Conservation (phyloP, 768 basidiomycete genomes). For the Goffeauzyma gilvescens region DNA sequence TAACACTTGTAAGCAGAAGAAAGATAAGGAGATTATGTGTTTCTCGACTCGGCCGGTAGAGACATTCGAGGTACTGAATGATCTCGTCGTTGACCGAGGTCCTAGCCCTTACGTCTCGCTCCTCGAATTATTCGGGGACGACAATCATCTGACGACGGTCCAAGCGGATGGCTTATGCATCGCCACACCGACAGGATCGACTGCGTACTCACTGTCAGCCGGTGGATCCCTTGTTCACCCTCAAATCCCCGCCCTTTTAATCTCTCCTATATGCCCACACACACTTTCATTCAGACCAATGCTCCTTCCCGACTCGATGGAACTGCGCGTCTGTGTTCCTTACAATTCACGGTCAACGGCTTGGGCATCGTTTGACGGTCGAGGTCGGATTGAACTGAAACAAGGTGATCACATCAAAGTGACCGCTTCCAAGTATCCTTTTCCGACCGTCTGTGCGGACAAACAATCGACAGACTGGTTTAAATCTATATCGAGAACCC, state of each 20-base stretch:
- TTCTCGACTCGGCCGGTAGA: constrained; percentile 86
- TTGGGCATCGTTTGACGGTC: constrained; percentile 96
- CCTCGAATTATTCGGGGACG: constrained; percentile 91
- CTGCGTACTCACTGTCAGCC: constrained; percentile 95
- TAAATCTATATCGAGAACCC: constrained; percentile 80
- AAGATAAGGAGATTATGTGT: constrained; percentile 96
- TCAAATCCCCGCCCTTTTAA: constrained; percentile 86
- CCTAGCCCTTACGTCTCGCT: constrained; percentile 94
- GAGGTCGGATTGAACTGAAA: constrained; percentile 84
- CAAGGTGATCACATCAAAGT: constrained; percentile 99
- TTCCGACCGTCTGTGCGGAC: constrained; percentile 94
- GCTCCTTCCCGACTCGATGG: constrained; percentile 96
- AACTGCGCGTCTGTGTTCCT: constrained; percentile 92
- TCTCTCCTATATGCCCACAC: constrained; percentile 95
- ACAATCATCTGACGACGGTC: constrained; percentile 97
- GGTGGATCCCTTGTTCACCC: constrained; percentile 96
- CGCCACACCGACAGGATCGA: constrained; percentile 91
- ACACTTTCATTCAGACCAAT: constrained; percentile 97
- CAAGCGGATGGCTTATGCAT: constrained; percentile 93
- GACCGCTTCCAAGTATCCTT: constrained; percentile 88
- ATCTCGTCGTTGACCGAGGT: constrained; percentile 91
- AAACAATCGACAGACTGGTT: constrained; percentile 99
- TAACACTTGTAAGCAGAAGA: constrained; percentile 32
- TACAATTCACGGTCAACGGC: constrained; percentile 96
- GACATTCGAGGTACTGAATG: constrained; percentile 91